phyloP scores from a whole-genome alignment of 148 eudicot species.

The Spergularia marina region DNA sequence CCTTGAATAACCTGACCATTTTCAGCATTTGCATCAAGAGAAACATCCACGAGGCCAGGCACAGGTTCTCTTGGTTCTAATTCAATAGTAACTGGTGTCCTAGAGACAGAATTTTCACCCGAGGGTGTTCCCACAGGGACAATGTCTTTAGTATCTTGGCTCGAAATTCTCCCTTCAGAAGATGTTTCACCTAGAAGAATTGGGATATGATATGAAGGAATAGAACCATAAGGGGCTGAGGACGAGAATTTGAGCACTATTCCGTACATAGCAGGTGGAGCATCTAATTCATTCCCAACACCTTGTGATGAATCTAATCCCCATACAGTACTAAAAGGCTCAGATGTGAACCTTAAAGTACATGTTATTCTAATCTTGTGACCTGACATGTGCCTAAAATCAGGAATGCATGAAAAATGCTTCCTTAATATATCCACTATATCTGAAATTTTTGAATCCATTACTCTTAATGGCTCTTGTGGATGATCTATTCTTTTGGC shows the following conservation, averaged over 20 bases:
- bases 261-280: slow-evolving; percentile 73
- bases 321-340: slow-evolving; percentile 52
- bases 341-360: slow-evolving; percentile 62
- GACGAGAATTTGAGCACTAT: slow-evolving; percentile 74
- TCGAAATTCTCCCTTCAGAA: slow-evolving; percentile 24
- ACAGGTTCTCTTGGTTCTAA: slow-evolving; percentile 88
- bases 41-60: slow-evolving; percentile 79
- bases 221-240: slow-evolving; percentile 84
- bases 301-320: slow-evolving; percentile 33
- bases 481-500: slow-evolving; percentile 43
- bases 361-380: slow-evolving; percentile 74
- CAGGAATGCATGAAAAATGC: slow-evolving; percentile 85
- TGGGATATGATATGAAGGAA: slow-evolving; percentile 69
- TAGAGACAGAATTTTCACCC: slow-evolving; percentile 32
- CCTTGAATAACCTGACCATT: slow-evolving; percentile 76
- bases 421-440: slow-evolving; percentile 60
- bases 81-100: slow-evolving; percentile 57
- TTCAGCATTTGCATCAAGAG: slow-evolving; percentile 75
- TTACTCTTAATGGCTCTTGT: slow-evolving; percentile 80
- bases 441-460: slow-evolving; percentile 83
- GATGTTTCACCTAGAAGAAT: slow-evolving; percentile 75
- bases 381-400: slow-evolving; percentile 72
- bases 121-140: slow-evolving; percentile 52
- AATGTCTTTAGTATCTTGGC: slow-evolving; percentile 48
- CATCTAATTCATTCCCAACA: slow-evolving; percentile 31